A percentile compares a stretch with the other conserved stretches of the same genome.
Conservation (phyloP, 768 basidiomycete genomes). For the Boletus edulis region DNA sequence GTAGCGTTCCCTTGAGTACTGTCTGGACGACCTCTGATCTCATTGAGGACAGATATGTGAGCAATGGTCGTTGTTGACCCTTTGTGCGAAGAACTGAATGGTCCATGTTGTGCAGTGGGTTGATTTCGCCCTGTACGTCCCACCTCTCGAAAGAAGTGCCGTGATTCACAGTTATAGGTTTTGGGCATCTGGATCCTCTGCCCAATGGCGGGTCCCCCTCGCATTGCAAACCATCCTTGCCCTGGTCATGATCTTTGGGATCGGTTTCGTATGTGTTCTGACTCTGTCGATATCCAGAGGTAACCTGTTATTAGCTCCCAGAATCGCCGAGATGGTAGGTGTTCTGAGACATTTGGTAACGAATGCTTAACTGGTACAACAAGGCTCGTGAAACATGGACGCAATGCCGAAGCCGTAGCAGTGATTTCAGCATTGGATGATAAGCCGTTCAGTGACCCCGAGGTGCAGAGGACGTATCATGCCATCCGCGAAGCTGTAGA, state of each 20-base stretch:
- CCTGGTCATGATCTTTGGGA: constrained; percentile 45
- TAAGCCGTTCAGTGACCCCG: constrained; percentile 43
- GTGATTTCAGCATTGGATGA: constrained; percentile 64
- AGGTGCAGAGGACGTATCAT: constrained; percentile 49
- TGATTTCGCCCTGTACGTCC: constrained; percentile 55
- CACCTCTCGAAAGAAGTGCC: not conserved
- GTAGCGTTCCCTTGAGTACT: constrained; percentile 18
- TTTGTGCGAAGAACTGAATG: constrained; percentile 1
- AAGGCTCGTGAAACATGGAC: constrained; percentile 57
- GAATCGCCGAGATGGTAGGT: constrained; percentile 58
- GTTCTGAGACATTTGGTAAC: not conserved
- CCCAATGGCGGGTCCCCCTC: constrained; percentile 63
- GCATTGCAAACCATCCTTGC: constrained; percentile 59
- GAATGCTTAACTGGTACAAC: not conserved
- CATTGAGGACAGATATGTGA: constrained; percentile 20
- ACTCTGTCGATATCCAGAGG: not conserved
- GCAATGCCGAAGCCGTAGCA: constrained; percentile 53
- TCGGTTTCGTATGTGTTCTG: constrained; percentile 44
- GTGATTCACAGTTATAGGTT: constrained; percentile 34
- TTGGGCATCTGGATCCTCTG: constrained; percentile 48
- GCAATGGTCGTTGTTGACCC: not conserved
- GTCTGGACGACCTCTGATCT: not conserved
- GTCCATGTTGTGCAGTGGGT: constrained; percentile 44
- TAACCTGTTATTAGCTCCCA: constrained; percentile 40
- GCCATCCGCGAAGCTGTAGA: constrained; percentile 54